These are phyloP conservation scores for Clitocybe nebularis DNA, from an alignment of 1,284 basidiomycete genomes.

Conservation along the genomic window DNA sequence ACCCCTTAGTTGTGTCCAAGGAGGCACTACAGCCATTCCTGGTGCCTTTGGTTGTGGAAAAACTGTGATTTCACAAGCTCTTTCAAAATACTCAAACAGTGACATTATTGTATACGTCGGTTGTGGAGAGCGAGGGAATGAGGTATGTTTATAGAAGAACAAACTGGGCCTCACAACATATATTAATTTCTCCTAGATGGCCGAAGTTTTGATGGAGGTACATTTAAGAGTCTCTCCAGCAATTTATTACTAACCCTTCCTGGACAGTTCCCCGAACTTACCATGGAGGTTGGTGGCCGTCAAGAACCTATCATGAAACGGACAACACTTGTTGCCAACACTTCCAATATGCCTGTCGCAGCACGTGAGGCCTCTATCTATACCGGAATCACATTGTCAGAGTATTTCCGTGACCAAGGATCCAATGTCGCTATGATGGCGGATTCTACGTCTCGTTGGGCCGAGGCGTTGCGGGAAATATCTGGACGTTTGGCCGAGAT, in stretches of 20 bases:
- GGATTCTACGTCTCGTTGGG: conserved; percentile 99
- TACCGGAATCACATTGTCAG: conserved; percentile 98
- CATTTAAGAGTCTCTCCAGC: conserved; percentile 17
- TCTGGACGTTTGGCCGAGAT: conserved; percentile 99
- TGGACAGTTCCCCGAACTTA: conserved; percentile 88
- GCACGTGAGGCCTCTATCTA: conserved; percentile 99
- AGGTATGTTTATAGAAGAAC: conserved; percentile 53
- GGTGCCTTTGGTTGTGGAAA: conserved; percentile 99
- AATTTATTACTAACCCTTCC: conserved; percentile 7
- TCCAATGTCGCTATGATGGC: conserved; percentile 99
- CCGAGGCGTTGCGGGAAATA: conserved; percentile 98
- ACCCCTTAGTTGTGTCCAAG: conserved; percentile 85
- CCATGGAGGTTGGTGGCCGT: conserved; percentile 85
- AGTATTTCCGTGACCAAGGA: conserved; percentile 99
- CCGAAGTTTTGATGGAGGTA: conserved; percentile 94
- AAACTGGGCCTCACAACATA: not conserved
- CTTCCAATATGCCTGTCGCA: conserved; percentile 99
- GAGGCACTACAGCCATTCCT: conserved; percentile 98
- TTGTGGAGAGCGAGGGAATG: conserved; percentile 91
- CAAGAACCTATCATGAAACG: conserved; percentile 99
- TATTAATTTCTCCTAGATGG: conserved; percentile 64
- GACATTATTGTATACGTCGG: conserved; percentile 99
- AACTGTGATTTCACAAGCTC: conserved; percentile 94
- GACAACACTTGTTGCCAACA: conserved; percentile 98
- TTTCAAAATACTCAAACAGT: conserved; percentile 99